Percentiles rank a stretch among this genome's conserved stretches.
Conservation (phyloP, 805 yeast genomes). For the Candida gorgasii region DNA sequence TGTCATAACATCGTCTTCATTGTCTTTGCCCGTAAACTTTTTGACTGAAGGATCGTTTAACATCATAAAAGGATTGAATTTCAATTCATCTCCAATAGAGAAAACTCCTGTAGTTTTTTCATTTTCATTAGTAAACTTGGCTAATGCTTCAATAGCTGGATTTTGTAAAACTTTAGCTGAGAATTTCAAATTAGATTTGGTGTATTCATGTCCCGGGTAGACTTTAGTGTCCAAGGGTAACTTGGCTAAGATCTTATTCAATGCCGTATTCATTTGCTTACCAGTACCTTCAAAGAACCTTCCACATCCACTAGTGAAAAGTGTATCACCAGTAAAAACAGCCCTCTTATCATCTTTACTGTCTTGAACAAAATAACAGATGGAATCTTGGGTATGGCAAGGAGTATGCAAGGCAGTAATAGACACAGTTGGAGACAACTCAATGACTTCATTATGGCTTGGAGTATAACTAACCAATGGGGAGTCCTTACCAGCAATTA, state of each 20-base stretch:
- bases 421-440: conserved; percentile 62
- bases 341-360: conserved; percentile 60
- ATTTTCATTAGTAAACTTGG: conserved; percentile 48
- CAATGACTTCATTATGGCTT: conserved; percentile 56
- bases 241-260: conserved; percentile 56
- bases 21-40: conserved; percentile 54
- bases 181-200: conserved; percentile 76
- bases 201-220: conserved; percentile 96
- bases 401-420: conserved; percentile 91
- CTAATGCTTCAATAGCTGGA: conserved; percentile 56
- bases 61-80: conserved; percentile 89
- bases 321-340: conserved; percentile 94
- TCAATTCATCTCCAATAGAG: conserved; percentile 79
- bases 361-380: conserved; percentile 81
- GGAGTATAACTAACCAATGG: conserved; percentile 75
- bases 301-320: conserved; percentile 94
- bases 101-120: conserved; percentile 84
- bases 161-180: conserved; percentile 62
- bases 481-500: conserved; percentile 84
- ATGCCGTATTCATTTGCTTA: conserved; percentile 71
- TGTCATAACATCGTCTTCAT: conserved; percentile 63
- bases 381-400: conserved; percentile 96
- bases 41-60: conserved; percentile 63
- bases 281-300: conserved; percentile 93
- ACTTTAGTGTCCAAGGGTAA: conserved; percentile 73